Base-by-base conservation (phyloP, 148 eudicot species). In the Rhododendron simsii region DNA sequence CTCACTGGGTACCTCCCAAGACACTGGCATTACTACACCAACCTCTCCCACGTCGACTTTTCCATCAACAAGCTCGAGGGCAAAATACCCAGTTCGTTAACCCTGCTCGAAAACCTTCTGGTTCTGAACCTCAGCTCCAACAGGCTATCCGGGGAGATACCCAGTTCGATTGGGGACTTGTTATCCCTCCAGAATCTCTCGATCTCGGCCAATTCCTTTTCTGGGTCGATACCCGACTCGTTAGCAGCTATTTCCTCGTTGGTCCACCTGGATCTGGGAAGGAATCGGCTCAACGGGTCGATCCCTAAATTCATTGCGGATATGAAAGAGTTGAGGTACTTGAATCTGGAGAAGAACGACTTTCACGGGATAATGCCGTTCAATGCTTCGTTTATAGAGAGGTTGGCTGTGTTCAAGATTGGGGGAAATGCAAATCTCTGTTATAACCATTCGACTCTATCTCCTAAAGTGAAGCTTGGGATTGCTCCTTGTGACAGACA, bases 351-450 rank as follows among this genome's bases (percentile, higher is more conserved):
- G 86, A 93, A 86, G 23, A 96, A 96, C 67, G 91, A 90, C 23
- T 94, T 97, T 61, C 92, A 89, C 21, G 99, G 99, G 20, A 89
- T 95, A 10, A 78, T 96, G 92, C 99, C 98, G 2, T 96, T 96
- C 81, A 96, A 95, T 87, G 94, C 84, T 2, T 89, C 94, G 4
- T 95, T 96, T 83, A 89, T 96, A 5, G 89, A 94, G 83, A 86
- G 89, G 30, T 61, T 95, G 80, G 84, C 3, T 37, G 94, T 91
- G 41, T 95, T 96, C 84, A 96, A 91, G 88, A 87, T 96, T 45
- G 94, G 94, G 21, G 93, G 88, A 1, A 96, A 96, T 87, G 79
- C 77, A 2, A 93, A 94, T 78, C 92, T 96, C 23, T 96, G 99
- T 63, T 96, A 96, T 45, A 94, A 96, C 55, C 91, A 90, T 35